phyloP scores from a whole-genome alignment of 805 yeast genomes.

The Wickerhamiella sorbophila region DNA sequence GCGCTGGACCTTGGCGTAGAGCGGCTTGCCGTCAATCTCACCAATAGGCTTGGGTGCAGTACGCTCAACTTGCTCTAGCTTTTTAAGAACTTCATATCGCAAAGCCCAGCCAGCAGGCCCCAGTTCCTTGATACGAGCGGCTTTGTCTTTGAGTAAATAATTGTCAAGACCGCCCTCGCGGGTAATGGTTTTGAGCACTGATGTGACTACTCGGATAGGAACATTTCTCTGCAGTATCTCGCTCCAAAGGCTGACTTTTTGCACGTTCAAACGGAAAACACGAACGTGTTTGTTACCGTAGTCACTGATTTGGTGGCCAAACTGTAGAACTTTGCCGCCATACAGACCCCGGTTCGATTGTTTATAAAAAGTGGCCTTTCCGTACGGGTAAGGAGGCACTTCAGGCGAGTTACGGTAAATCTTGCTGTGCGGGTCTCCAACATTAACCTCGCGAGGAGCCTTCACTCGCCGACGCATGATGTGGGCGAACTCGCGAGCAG shows the following conservation, averaged over 20 bases:
- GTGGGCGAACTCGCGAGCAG: slow-evolving; percentile 17
- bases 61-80: slow-evolving; percentile 28
- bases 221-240: slow-evolving; percentile 50
- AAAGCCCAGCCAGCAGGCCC: slow-evolving; percentile 89
- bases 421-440: slow-evolving; percentile 34
- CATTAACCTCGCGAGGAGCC: slow-evolving; percentile 24
- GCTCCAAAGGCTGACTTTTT: slow-evolving; percentile 67
- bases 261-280: slow-evolving; percentile 70
- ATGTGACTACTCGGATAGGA: slow-evolving; percentile 52
- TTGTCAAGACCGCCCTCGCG: slow-evolving; percentile 93
- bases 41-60: slow-evolving; percentile 29
- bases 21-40: slow-evolving; percentile 26
- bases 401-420: slow-evolving; percentile 31
- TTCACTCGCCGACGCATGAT: slow-evolving; percentile 19
- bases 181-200: slow-evolving; percentile 72
- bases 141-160: slow-evolving; percentile 70
- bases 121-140: slow-evolving; percentile 81
- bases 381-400: slow-evolving; percentile 62
- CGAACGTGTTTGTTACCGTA: slow-evolving; percentile 59
- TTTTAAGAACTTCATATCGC: slow-evolving; percentile 54
- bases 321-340: slow-evolving; percentile 73
- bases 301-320: slow-evolving; percentile 70
- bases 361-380: slow-evolving; percentile 63
- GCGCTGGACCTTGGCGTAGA: slow-evolving; percentile 35
- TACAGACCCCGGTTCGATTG: slow-evolving; percentile 77